Evolutionary conservation across 164 flowering plant species (phyloP), one percentile per base, ranked within the genome.

Genomic region (Nymphaea colorata): DNA sequence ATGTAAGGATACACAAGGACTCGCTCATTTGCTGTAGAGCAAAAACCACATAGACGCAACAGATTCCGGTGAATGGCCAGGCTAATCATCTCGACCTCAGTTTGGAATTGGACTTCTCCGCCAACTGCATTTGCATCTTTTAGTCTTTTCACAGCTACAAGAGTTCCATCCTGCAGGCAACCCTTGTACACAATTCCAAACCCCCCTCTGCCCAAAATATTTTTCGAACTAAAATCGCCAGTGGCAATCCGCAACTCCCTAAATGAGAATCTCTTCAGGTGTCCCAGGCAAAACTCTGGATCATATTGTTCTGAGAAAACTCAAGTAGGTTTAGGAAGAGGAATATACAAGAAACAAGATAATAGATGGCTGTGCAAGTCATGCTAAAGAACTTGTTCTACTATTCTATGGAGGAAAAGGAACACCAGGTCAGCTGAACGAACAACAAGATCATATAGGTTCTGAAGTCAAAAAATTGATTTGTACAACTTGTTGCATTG

Each of bases 1-100:
- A 90, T 90, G 74, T 79, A 90, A 41, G 90, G 90, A 72, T 90
- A 90, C 64, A 90, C 88, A 67, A 90, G 88, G 64, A 90, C 81
- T 61, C 93, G 59, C 67, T 90, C 96, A 63, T 67, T 85, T 71
- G 85, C 85, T 47, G 87, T 87, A 5, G 80, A 66, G 78, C 96
- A 90, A 66, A 90, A 90, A 0, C 96, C 96, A 74, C 75, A 81
- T 14, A 87, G 91, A 66, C 83, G 81, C 41, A 90, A 88, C 64
- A 90, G 91, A 82, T 87, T 87, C 41, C 96, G 87, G 73, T 90
- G 96, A n/a, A 90, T 80, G 41, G 96, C 96, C 70, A 87, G 72
- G 72, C 96, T 85, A 75, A 90, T 90, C 76, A 83, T 75, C 81
- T 87, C 88, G 17, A 90, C 90, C 80, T 90, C 96, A 59, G 93